Evolutionary conservation across 495 filamentous ascomycete species (phyloP).

Genomic region (Lineolata rhizophorae): DNA sequence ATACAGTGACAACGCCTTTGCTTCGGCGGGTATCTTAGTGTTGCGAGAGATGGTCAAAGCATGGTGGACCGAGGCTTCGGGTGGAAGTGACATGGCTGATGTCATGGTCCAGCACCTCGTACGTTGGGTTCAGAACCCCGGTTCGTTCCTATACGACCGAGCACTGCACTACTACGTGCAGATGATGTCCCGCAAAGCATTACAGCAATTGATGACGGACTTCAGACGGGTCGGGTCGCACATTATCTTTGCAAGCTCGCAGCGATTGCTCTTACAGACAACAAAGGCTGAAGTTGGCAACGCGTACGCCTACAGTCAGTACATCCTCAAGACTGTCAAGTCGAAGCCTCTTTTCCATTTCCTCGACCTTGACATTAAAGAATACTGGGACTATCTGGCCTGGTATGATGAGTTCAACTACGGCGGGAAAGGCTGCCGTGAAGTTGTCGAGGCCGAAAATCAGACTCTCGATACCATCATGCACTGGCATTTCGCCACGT

Average conservation of each 20-base stretch:
- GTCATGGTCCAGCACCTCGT: conserved; percentile 95
- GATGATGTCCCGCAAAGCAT: conserved; percentile 91
- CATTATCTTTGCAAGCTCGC: conserved; percentile 74
- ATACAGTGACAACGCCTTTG: conserved; percentile 79
- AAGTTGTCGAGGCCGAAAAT: conserved; percentile 63
- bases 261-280: conserved; percentile 78
- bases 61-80: conserved; percentile 93
- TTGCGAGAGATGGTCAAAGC: conserved; percentile 95
- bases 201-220: conserved; percentile 91
- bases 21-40: conserved; percentile 71
- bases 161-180: conserved; percentile 96
- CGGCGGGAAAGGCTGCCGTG: conserved; percentile 73
- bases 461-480: conserved; percentile 85
- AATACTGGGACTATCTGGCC: conserved; percentile 99
- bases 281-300: conserved; percentile 95
- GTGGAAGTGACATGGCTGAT: conserved; percentile 80
- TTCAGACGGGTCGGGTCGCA: conserved; percentile 90
- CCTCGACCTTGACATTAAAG: conserved; percentile 89
- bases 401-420: conserved; percentile 99
- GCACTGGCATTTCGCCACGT: conserved; percentile 92
- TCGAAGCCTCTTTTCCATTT: conserved; percentile 92
- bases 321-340: conserved; percentile 90
- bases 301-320: conserved; percentile 89
- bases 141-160: conserved; percentile 85
- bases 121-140: conserved; percentile 82